Base-by-base conservation (phyloP, 2,329 filamentous ascomycete genomes). In the Ceratocystis huliohia region DNA sequence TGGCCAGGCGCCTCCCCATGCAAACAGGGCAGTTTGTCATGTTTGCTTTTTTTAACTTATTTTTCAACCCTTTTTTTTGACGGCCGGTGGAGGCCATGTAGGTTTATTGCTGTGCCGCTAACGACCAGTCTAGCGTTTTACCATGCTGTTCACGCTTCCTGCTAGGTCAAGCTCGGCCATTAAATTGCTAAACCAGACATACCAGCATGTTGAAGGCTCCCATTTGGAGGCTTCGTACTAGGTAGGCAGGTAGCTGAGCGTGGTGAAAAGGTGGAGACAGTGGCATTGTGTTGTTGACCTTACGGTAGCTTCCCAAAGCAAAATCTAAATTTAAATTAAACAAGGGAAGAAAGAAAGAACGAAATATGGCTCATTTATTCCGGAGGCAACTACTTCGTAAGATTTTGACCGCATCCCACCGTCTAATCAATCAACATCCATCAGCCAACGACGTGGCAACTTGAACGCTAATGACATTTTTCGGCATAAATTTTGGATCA, bases 251-350 rank as follows among this genome's bases (percentile, higher is more conserved):
- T 5, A 50, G 46, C 46, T 50, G 46, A 3, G 48, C 7, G 48
- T n/a, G 20, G 7, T 17, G 4, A 33, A 33, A 57, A 59, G 10
- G 53, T 59, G 53, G 53, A 59, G 53, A 59, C 48, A 53, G 48
- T 33, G 53, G 28, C 28, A 59, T n/a, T 50, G 46, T 53, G 20
- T 25, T 53, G 53, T 25, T 53, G 53, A 59, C 6, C 33, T 37
- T 17, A 17, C 17, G 28, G 53, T 30, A 59, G 25, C n/a, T 59
- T 15, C 53, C 53, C 7, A 30, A 30, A 8, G 17, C 17, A 17
- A 30, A 59, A 59, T 59, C 53, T 59, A 59, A 17, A 59, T 37
- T 37, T 37, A 37, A 37, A 37, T 37, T 13, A 59, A 59, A 59
- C 28, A 37, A n/a, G 5, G 6, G 5, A 48, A n/a, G 46, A 10